phyloP scores from a whole-genome alignment of 495 filamentous ascomycete species.

The Podospora bellae-mahoneyi region DNA sequence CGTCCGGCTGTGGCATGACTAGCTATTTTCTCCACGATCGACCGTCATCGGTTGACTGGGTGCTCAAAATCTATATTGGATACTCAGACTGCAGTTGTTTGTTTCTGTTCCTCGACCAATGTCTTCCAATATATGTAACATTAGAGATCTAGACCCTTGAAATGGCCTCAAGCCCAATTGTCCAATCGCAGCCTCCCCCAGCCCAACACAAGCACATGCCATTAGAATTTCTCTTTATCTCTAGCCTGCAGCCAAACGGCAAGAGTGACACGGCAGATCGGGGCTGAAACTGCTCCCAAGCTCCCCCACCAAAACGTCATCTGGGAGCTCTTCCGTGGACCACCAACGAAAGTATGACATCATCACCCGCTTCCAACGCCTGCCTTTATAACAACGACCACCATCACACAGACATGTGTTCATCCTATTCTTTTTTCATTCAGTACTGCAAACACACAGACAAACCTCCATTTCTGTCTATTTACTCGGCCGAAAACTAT shows the following conservation, averaged over 20 bases:
- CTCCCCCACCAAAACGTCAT: slow-evolving; percentile 23
- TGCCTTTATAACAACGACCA: neutral
- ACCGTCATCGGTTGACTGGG: neutral
- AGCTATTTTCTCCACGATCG: neutral
- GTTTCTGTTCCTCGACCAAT: neutral
- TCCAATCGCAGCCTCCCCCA: neutral
- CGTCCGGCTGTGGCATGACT: neutral
- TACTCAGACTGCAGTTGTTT: neutral
- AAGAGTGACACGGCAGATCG: neutral
- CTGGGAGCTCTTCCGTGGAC: slow-evolving; percentile 4
- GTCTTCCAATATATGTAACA: neutral
- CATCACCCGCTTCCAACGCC: slow-evolving; percentile 17
- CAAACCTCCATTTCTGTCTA: neutral
- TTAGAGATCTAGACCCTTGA: neutral
- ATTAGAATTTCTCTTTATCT: neutral
- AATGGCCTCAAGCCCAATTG: neutral
- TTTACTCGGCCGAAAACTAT: slow-evolving; percentile 1
- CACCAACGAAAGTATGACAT: slow-evolving; percentile 28
- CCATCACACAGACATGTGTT: neutral
- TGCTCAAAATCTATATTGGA: neutral
- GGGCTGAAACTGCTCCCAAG: neutral
- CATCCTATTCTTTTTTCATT: neutral
- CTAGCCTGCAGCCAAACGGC: neutral
- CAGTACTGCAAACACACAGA: slow-evolving; percentile 3
- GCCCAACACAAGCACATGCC: neutral